Percentiles rank a stretch among this genome's conserved stretches.
Evolutionary conservation across 495 filamentous ascomycete genomes (phyloP).

Genomic region (Annulohypoxylon stygium): DNA sequence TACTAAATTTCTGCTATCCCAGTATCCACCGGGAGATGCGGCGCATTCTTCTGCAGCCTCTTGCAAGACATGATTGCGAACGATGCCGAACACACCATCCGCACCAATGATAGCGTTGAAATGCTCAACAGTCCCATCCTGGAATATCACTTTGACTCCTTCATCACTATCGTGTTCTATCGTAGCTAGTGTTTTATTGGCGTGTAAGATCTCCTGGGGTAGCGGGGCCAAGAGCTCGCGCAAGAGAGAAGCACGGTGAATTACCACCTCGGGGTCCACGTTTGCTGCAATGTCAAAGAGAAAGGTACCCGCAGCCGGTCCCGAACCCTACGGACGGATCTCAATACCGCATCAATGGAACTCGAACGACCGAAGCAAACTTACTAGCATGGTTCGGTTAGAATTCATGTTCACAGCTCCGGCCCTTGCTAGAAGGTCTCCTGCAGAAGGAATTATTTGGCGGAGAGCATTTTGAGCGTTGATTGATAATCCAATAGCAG

Average conservation of each 20-base stretch:
- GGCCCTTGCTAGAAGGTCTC: constrained; percentile 13
- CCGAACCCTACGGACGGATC: constrained; percentile 17
- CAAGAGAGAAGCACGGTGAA: constrained; percentile 33
- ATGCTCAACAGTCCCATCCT: constrained; percentile 29
- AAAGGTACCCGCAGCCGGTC: constrained; percentile 17
- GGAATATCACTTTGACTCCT: constrained; percentile 12
- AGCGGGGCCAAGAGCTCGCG: constrained; percentile 24
- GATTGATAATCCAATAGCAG: constrained; percentile 39
- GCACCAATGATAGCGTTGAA: constrained; percentile 50
- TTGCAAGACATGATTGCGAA: constrained; percentile 37
- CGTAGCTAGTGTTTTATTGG: constrained; percentile 12
- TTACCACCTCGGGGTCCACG: neutral
- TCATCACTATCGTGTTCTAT: neutral
- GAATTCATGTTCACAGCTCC: constrained; percentile 22
- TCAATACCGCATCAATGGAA: neutral
- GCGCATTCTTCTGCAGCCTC: constrained; percentile 14
- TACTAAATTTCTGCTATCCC: constrained; percentile 37
- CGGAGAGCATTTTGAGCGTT: constrained; percentile 21
- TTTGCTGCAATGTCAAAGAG: constrained; percentile 7
- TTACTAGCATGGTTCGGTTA: constrained; percentile 16
- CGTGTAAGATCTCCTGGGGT: constrained; percentile 16
- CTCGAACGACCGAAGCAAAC: constrained; percentile 5
- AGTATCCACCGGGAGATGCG: constrained; percentile 35
- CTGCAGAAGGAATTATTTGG: neutral
- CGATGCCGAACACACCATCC: constrained; percentile 47